Evolutionary conservation across 129 eudicot species (phyloP).

Genomic region (Scalesia atractyloides): DNA sequence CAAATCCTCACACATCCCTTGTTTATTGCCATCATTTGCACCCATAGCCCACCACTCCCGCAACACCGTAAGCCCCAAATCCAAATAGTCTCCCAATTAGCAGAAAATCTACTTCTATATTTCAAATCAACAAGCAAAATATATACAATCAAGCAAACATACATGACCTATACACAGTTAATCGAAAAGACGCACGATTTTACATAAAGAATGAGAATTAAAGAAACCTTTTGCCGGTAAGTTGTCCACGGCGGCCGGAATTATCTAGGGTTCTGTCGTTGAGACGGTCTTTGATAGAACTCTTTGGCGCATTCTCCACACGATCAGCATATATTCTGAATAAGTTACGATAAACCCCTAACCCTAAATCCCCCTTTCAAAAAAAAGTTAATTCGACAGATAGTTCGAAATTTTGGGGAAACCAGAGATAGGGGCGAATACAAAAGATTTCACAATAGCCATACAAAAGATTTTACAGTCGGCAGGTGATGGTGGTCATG

Average conservation of each 20-base stretch:
- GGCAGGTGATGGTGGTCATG: no score
- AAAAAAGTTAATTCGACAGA: conserved; percentile 14
- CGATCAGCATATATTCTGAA: conserved; percentile 72
- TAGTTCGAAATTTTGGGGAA: conserved; percentile 23
- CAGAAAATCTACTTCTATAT: background rate
- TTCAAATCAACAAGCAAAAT: background rate
- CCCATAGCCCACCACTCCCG: no score
- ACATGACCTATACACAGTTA: background rate
- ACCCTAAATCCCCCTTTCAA: conserved; percentile 38
- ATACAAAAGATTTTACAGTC: no score
- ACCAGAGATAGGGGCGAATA: background rate
- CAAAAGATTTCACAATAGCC: background rate
- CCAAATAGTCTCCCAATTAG: background rate
- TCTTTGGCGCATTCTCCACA: conserved; percentile 57
- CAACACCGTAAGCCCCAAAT: no score
- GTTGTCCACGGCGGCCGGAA: conserved; percentile 55
- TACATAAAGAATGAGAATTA: background rate
- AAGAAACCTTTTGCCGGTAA: conserved; percentile 78
- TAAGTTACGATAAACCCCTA: conserved; percentile 35
- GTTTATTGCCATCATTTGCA: no score
- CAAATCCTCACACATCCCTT: no score
- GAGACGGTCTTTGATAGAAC: conserved; percentile 79
- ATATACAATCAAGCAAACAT: conserved; percentile 14
- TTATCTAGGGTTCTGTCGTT: conserved; percentile 46
- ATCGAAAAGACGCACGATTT: conserved; percentile 1